A percentile compares a stretch with the other conserved stretches of the same genome.
Evolutionary conservation across 371 early-diverging fungal species (phyloP).

Genomic region (Choanephora cucurbitarum): DNA sequence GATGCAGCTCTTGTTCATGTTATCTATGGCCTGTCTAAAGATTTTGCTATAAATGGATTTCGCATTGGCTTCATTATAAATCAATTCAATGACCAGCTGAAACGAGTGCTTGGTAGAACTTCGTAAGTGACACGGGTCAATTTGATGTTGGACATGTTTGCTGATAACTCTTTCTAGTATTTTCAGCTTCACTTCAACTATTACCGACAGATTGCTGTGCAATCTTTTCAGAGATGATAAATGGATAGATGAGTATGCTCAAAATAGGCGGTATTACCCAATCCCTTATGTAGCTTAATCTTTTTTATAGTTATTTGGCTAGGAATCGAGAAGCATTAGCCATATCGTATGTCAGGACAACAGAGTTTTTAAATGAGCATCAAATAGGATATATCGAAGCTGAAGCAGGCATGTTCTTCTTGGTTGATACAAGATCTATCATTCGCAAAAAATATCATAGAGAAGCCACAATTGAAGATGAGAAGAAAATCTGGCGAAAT

Average conservation of each 20-base stretch:
- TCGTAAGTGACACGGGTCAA: conserved; percentile 23
- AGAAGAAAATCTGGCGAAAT: conserved; percentile 36
- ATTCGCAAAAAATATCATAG: neutral
- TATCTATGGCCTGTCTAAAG: conserved; percentile 80
- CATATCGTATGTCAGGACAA: conserved; percentile 44
- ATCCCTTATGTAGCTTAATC: too few relatives aligned
- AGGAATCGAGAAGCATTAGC: conserved; percentile 60
- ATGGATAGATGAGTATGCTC: conserved; percentile 55
- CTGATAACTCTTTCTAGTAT: conserved; percentile 20
- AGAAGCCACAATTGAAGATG: conserved; percentile 33
- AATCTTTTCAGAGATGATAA: conserved; percentile 55
- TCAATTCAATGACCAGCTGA: conserved; percentile 60
- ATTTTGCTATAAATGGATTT: conserved; percentile 74
- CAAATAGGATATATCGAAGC: conserved; percentile 57
- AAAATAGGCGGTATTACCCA: neutral
- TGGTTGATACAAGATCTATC: conserved; percentile 43
- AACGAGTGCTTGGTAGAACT: conserved; percentile 38
- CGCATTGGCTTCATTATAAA: conserved; percentile 66
- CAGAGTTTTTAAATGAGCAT: conserved; percentile 41
- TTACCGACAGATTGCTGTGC: conserved; percentile 57
- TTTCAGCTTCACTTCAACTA: conserved; percentile 58
- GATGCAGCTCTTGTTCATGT: conserved; percentile 67
- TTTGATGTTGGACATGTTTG: too few relatives aligned
- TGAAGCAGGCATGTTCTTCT: conserved; percentile 70
- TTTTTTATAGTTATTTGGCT: conserved; percentile 51